These are phyloP conservation scores for Penicillium sp. DNA, from an alignment of 2,329 filamentous ascomycete genomes.

Conservation along the genomic window DNA sequence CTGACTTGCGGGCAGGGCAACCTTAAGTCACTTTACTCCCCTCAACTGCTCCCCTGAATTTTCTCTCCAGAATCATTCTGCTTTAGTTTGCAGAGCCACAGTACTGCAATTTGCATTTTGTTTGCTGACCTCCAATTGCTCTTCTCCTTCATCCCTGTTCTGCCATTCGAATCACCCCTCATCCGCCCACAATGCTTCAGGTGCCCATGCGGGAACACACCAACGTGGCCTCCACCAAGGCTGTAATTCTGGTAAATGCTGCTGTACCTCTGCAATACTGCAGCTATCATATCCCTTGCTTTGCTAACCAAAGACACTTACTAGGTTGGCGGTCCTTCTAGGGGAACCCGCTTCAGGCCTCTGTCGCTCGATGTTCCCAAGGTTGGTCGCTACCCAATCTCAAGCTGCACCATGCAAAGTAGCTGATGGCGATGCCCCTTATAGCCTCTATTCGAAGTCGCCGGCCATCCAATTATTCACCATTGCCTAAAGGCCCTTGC, in stretches of 20 bases:
- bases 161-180: conserved; percentile 20
- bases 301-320: conserved; percentile 36
- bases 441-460: conserved; percentile 95
- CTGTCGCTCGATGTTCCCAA: conserved; percentile 95
- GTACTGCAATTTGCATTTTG: not conserved
- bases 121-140: not conserved
- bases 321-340: conserved; percentile 91
- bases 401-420: not conserved
- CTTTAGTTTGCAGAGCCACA: not conserved
- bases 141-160: conserved; percentile 4
- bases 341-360: conserved; percentile 93
- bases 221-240: conserved; percentile 74
- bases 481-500: conserved; percentile 93
- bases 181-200: conserved; percentile 47
- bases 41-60: not conserved
- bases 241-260: conserved; percentile 80
- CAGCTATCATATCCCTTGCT: conserved; percentile 11
- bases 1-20: conserved; percentile 9
- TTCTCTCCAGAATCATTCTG: not conserved
- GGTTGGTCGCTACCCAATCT: conserved; percentile 55
- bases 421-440: conserved; percentile 18
- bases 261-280: not conserved
- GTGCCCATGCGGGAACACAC: conserved; percentile 50
- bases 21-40: not conserved
- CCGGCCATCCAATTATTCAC: conserved; percentile 97